Conservation (phyloP, 2,329 filamentous ascomycete genomes). For the Pezicula carpinea region DNA sequence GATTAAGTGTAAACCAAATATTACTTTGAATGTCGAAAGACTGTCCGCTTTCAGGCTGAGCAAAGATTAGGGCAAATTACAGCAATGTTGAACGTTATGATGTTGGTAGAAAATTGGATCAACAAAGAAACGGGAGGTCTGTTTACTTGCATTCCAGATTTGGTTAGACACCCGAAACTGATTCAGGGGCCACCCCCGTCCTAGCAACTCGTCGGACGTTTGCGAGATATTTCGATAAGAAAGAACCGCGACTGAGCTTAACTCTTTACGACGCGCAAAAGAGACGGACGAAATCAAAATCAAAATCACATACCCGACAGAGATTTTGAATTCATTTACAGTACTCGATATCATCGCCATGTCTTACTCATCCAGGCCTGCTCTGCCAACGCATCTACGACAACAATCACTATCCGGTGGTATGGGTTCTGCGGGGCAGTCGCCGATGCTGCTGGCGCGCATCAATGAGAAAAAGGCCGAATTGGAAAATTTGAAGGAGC, state of each 20-base stretch:
- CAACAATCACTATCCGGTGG: conserved; percentile 51
- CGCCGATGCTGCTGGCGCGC: conserved; percentile 65
- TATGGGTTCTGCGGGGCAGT: conserved; percentile 49
- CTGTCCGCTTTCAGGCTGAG: background rate
- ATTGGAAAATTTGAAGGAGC: conserved; percentile 71
- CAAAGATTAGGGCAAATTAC: background rate
- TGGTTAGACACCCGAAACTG: conserved; percentile 2
- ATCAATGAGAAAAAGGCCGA: conserved; percentile 85
- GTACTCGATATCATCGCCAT: conserved; percentile 31
- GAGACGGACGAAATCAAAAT: background rate
- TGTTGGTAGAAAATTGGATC: background rate
- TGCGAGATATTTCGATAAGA: background rate
- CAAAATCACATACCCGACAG: background rate
- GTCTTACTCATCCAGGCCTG: conserved; percentile 50
- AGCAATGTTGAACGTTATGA: conserved; percentile 1
- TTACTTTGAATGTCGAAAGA: background rate
- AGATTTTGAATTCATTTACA: background rate
- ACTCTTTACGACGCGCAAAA: background rate
- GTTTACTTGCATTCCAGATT: conserved; percentile 25
- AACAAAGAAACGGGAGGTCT: conserved; percentile 8
- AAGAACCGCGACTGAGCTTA: background rate
- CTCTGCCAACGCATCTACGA: conserved; percentile 62
- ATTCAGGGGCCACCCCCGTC: background rate
- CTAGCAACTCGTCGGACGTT: conserved; percentile 1
- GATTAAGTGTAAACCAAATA: background rate